These are phyloP conservation scores for Thielaviopsis euricoi DNA, from an alignment of 2,329 filamentous ascomycete species.

Conservation along the genomic window DNA sequence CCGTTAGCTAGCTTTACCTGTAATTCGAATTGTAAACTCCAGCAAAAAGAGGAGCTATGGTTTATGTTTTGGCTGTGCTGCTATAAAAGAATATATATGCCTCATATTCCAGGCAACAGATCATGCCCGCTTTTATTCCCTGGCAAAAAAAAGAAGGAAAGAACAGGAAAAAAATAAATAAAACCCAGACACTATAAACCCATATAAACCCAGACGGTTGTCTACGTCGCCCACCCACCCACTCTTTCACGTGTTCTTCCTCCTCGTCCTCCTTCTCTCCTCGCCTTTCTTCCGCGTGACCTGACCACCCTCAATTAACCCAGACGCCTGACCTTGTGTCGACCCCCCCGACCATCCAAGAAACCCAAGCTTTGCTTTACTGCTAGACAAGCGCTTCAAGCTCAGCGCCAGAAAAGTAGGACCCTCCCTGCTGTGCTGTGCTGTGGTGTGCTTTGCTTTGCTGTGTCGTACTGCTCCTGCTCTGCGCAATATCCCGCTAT, in stretches of 20 bases:
- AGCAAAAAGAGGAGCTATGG: too few species aligned
- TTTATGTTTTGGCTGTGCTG: too few species aligned
- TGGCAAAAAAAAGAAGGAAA: too few species aligned
- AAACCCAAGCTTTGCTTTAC: not conserved
- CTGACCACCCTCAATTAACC: conserved; percentile 12
- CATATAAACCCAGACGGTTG: conserved; percentile 7
- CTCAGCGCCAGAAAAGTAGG: not conserved
- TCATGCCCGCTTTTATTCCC: not conserved
- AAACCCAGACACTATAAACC: conserved; percentile 5
- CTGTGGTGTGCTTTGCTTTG: too few species aligned
- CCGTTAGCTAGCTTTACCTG: too few species aligned
- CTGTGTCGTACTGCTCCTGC: too few species aligned
- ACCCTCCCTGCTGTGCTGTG: not conserved
- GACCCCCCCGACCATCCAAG: not conserved
- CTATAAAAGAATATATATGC: not conserved
- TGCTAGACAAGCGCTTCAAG: not conserved
- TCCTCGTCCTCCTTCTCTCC: conserved; percentile 18
- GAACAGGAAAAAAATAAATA: conserved; percentile 3
- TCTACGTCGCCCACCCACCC: conserved; percentile 14
- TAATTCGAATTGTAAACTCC: too few species aligned
- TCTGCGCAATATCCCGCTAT: not conserved
- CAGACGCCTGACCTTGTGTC: not conserved
- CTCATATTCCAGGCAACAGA: not conserved
- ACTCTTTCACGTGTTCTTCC: conserved; percentile 25
- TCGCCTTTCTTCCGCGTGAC: conserved; percentile 21